Evolutionary conservation across 306 rosid genomes (phyloP), one percentile per base, ranked within the genome.

Genomic region (Pterocarpus macrocarpus): DNA sequence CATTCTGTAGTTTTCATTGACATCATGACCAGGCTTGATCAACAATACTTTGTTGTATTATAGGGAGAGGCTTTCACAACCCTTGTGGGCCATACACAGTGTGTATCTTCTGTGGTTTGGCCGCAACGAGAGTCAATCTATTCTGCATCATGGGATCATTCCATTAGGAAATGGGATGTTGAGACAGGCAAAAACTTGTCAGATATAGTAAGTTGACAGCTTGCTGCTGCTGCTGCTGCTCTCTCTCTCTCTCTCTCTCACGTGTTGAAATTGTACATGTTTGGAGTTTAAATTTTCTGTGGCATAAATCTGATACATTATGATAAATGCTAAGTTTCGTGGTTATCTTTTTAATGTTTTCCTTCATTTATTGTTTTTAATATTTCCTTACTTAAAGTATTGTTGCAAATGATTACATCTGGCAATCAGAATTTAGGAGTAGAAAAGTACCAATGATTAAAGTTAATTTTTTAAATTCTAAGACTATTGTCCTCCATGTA

Each of bases 141-240:
- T 84, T 95, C 99, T 81, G 92, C 97, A 35, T 95, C 99, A 0
- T 90, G 97, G 98, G 98, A 95, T 87, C 98, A 93, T 86, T 89
- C 98, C 77, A 73, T 90, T 67, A 88, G 96, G 84, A 85, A 78
- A 69, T 93, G 99, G 99, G 95, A 95, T 73, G 97, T 83, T 1
- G 97, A 93, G 87, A 90, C 90, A 0, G 94, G 98, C 73, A 91
- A 89, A 85, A 89, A 87, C 71, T 44, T 81, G 78, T 62, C 81
- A 35, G 82, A 86, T 85, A 88, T 91, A 38, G 96, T 90, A 91
- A 89, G 96, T 85, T 74, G 67, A 59, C 73, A 57, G 36, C 22
- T 72, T 36, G 16, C 64, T 64, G 13, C 39, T 45, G 43, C 72
- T 33, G 22, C 41, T 1, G 7, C 47, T 47, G 41, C 47, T 44